Evolutionary conservation across 164 flowering plant genomes (phyloP), one percentile per base, ranked within the genome.

Genomic region (Cinnamomum chago): DNA sequence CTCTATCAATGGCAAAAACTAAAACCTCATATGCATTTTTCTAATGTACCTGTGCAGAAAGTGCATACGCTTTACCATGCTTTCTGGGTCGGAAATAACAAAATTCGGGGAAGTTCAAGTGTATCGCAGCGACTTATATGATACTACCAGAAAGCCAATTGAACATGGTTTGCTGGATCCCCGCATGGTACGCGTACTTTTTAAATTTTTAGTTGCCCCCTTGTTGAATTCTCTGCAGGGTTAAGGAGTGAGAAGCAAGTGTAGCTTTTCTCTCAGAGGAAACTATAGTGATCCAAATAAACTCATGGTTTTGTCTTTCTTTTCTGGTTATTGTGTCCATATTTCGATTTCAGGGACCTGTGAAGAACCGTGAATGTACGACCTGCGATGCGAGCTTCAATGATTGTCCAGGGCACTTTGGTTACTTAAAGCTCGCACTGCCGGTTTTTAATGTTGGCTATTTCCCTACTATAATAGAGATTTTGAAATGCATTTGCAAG

Each of bases 401-500:
- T 1, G 80, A 84, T 12, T 94, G 97, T 80, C 95, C 95, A 24
- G 98, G 98, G 71, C 98, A 94, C 68, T 90, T 67, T 81, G 98
- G 98, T 75, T 90, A 85, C 81, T 60, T 90, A 77, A 75, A 72
- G 70, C 97, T 92, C 58, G 86, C 75, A 0, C 86, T 92, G n/a
- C 97, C 95, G 23, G 97, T 94, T 69, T 90, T 77, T 71, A 86
- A 94, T 80, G 79, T 85, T 78, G 98, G 98, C 70, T 92, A 84
- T 80, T 76, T 90, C 33, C 47, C 76, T 75, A 80, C 79, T 50
- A 83, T 91, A 23, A 24, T 90, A 68, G 85, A 90, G 35, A 86
- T 91, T 62, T 78, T 94, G 78, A 92, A 92, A 90, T 89, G 97
- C 80, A 87, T 94, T 50, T 94, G 97, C 85, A 92, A 92, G 98